Base-by-base conservation (phyloP, 352 stramenopile species). In the Globisporangium spinosum region DNA sequence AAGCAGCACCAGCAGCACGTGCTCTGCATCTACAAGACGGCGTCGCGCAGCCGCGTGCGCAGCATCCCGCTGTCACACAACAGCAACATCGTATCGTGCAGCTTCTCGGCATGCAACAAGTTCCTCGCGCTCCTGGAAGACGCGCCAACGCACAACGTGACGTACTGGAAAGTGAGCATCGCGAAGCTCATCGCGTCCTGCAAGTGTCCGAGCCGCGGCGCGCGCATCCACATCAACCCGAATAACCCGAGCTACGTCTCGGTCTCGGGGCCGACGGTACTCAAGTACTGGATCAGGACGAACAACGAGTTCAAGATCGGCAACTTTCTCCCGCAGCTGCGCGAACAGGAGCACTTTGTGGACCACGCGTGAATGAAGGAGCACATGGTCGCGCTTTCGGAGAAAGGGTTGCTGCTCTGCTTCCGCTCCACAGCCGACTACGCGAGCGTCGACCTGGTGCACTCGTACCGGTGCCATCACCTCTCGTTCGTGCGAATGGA, bases 261-360 rank as follows among this genome's bases (percentile, higher is more conserved):
- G 2, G 83, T 93, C 8, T 93, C 85, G 2, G 87, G 87, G 0
- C 85, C 85, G 1, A 90, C 84, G 68, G 83, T 90, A 4, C 72
- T 94, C 7, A 92, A 91, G 49, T 89, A 86, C 60, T 94, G 85
- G 85, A 65, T 89, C 10, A 89, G 87, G 77, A 89, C 79, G 2
- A 90, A 89, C 27, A 88, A 79, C 51, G 85, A 92, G 49, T 90
- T 93, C 63, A 89, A 86, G 49, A 93, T 90, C 56, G 77, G 79
- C 25, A 92, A 90, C 57, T 89, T 93, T n/a, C 35, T 93, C 0
- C 85, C 85, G 9, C 83, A 84, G 43, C 72, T 87, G 8, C 79
- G 85, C 2, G 87, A 94, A n/a, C 85, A 93, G 45, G 84, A 93
- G 47, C 85, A 93, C 70, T 93, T 92, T 61, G 83, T 90, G 2